A percentile compares a stretch with the other conserved stretches of the same genome.
phyloP scores from a whole-genome alignment of 495 filamentous ascomycete genomes.

The Hapsidospora chrysogenum region DNA sequence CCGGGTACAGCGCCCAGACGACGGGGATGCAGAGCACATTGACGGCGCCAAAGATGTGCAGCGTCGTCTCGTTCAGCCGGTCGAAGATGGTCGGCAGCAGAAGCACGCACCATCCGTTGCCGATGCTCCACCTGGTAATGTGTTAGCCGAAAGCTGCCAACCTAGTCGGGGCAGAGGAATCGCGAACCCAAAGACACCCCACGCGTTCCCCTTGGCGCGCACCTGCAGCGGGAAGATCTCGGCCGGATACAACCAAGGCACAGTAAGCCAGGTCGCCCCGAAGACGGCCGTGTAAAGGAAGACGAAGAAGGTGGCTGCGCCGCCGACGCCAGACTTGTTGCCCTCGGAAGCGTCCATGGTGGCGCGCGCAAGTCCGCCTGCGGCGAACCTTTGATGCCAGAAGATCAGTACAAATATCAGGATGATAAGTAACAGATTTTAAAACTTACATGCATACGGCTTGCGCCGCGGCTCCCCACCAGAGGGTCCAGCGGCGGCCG shows the following conservation, averaged over 20 bases:
- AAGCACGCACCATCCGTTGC: conserved; percentile 31
- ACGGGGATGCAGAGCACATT: conserved; percentile 47
- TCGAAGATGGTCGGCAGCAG: conserved; percentile 48
- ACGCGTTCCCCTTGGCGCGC: conserved; percentile 55
- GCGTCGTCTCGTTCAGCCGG: conserved; percentile 44
- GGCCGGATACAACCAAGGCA: conserved; percentile 54
- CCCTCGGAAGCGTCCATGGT: conserved; percentile 1
- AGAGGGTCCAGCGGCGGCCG: conserved; percentile 48
- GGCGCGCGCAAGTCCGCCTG: background rate
- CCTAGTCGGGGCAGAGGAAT: no score
- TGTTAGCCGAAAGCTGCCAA: background rate
- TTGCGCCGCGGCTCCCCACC: conserved; percentile 48
- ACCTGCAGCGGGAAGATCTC: conserved; percentile 58
- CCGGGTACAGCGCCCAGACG: conserved; percentile 54
- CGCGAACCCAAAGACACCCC: conserved; percentile 58
- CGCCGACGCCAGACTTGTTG: conserved; percentile 29
- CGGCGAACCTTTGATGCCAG: no score
- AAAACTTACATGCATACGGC: conserved; percentile 43
- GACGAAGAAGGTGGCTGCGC: conserved; percentile 48
- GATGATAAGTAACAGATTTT: conserved; percentile 31
- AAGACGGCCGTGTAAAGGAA: conserved; percentile 56
- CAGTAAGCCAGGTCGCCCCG: conserved; percentile 56
- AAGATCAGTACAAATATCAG: no score
- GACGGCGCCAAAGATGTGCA: conserved; percentile 48
- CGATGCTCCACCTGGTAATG: no score